These are phyloP conservation scores for Cinnamomum micranthum DNA, from an alignment of 164 flowering plant species.

Conservation along the genomic window DNA sequence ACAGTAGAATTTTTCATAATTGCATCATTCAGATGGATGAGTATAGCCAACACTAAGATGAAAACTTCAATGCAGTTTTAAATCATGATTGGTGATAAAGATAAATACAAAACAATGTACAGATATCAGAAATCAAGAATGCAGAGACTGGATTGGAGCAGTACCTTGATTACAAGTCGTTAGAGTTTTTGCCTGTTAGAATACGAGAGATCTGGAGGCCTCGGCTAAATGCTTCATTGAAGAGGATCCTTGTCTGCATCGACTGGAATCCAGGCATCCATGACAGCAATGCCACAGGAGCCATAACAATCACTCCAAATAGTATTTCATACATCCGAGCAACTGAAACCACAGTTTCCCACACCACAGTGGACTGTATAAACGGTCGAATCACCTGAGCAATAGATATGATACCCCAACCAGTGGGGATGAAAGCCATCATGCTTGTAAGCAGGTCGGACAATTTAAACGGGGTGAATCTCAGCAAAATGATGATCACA, in stretches of 20 bases:
- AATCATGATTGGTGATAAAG: too few relatives aligned
- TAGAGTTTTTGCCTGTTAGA: slow-evolving; percentile 62
- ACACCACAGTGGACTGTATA: slow-evolving; percentile 58
- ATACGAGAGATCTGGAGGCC: slow-evolving; percentile 88
- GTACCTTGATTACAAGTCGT: slow-evolving; percentile 33
- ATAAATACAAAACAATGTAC: neutral
- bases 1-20: too few relatives aligned
- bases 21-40: too few relatives aligned
- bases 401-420: slow-evolving; percentile 84
- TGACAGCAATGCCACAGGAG: slow-evolving; percentile 83
- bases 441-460: slow-evolving; percentile 59
- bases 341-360: slow-evolving; percentile 80
- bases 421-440: slow-evolving; percentile 88
- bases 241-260: slow-evolving; percentile 91
- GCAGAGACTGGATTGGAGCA: neutral
- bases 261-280: slow-evolving; percentile 95
- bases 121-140: neutral
- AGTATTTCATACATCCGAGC: slow-evolving; percentile 82
- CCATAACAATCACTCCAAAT: slow-evolving; percentile 74
- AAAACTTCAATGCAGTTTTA: too few relatives aligned
- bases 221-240: slow-evolving; percentile 92
- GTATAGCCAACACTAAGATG: too few relatives aligned
- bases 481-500: slow-evolving; percentile 45
- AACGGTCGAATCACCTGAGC: slow-evolving; percentile 82
- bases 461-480: slow-evolving; percentile 47